phyloP scores from a whole-genome alignment of 2,329 filamentous ascomycete species.

The Fusarium irregulare region DNA sequence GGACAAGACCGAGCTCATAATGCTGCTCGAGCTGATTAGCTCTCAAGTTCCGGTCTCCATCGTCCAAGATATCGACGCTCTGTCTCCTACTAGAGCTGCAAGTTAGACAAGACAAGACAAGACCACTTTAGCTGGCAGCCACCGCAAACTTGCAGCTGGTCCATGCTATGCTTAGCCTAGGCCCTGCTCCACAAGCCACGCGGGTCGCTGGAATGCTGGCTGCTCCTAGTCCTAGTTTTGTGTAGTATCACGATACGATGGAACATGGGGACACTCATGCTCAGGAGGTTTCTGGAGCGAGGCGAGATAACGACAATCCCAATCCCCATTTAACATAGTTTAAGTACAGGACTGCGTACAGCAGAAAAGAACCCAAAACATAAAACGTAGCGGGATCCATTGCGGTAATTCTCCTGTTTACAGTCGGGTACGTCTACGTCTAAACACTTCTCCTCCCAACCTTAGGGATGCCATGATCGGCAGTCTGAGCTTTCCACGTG shows the following conservation, averaged over 20 bases:
- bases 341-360: slow-evolving; percentile 2
- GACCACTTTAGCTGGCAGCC: slow-evolving; percentile 29
- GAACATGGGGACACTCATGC: slow-evolving; percentile 11
- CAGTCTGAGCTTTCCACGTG: slow-evolving; percentile 30
- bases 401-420: neutral
- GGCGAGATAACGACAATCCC: slow-evolving; percentile 23
- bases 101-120: slow-evolving; percentile 23
- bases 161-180: slow-evolving; percentile 32
- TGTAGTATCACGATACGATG: slow-evolving; percentile 18
- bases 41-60: neutral
- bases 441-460: neutral
- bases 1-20: slow-evolving; percentile 29
- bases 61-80: slow-evolving; percentile 9
- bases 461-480: slow-evolving; percentile 14
- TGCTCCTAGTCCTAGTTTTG: slow-evolving; percentile 4
- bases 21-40: slow-evolving; percentile 2
- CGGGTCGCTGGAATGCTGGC: slow-evolving; percentile 44
- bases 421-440: neutral
- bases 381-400: neutral
- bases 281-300: slow-evolving; percentile 25
- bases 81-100: neutral
- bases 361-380: neutral
- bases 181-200: slow-evolving; percentile 47
- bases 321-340: neutral
- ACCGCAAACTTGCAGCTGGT: slow-evolving; percentile 29